Evolutionary conservation across 192 early-diverging fungal species (phyloP), one percentile per base, ranked within the genome.

Genomic region (Gigaspora rosea): DNA sequence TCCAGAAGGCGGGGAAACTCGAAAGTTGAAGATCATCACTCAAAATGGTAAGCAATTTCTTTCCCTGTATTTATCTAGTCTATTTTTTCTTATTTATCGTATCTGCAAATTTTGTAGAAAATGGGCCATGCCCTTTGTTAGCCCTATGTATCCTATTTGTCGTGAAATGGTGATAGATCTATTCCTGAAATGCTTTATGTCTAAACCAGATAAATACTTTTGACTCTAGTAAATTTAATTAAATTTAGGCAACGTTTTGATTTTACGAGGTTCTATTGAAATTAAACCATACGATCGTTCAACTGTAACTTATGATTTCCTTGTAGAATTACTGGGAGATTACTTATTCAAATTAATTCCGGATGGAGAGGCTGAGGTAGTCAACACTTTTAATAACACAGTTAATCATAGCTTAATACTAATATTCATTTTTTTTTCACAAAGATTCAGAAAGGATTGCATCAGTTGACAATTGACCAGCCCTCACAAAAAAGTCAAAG

Each of bases 41-140:
- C 96, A 97, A 84, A 96, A 96, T 84, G 82, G 88, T 89, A 85
- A 57, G 76, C 5, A 47, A 0, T 51, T 20, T 49, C 0, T 35
- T 33, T 72, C 35, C 32, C 35, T 18, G 5, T 66, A 12, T 32
- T 33, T 7, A 41, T 4, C 35, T 35, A 41, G 35, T 0, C 11
- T 11, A 13, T 66, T 18, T 66, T 22, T 32, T 62, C 7, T 62
- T 62, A 32, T n/a, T 62, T 47, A 32, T 57, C 58, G 10, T 32
- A 4, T 32, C 32, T 27, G 18, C 22, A 20, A 18, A 12, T 66
- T 75, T 15, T 57, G 5, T 85, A 88, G 91, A 89, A 68, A 97
- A 97, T 80, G 96, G 96, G 0, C 96, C 96, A 0, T 97, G 96
- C 80, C 96, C 96, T 18, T 78, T 97, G 51, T 82, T 96, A 5